Evolutionary conservation across 345 rosid species (phyloP), one percentile per base, ranked within the genome.

Genomic region (Ceriops tagal): DNA sequence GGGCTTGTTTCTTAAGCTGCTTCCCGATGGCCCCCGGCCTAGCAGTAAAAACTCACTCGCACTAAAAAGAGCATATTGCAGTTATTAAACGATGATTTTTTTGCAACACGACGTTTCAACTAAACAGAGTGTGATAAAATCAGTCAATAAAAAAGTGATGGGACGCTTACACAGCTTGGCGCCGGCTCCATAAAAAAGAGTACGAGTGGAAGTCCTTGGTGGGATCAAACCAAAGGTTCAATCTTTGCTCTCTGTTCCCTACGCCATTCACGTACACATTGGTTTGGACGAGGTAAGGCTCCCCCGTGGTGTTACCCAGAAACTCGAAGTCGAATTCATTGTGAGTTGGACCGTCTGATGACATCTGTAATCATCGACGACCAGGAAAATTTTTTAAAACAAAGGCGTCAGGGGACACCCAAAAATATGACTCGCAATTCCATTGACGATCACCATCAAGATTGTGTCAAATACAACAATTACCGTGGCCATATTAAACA

Each of bases 301-400:
- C 99, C 0, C 99, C 99, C 0, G 95, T 81, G 16, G 86, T 85
- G 82, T 96, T 96, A 0, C 99, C 99, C 58, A 96, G 79, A 81
- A 96, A 96, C 85, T 96, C 99, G 13, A 87, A 96, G 65, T 96
- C 99, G 30, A 96, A 96, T 71, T 96, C 99, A 68, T 92, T 88
- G 83, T 92, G 99, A 60, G 71, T 81, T 9, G 98, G 76, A 27
- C 99, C 99, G 0, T 96, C 97, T 0, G 99, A 96, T 72, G 99
- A 92, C 99, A 96, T 96, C 99, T 96, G 85, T 55, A 30, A 19
- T 5, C 28, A n/a, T 4, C 34, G 18, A 39, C 18, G 26, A 32
- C 28, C 49, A 11, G 8, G 11, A 28, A 43, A 58, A 0, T 0
- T 24, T 10, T 6, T 31, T 10, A n/a, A n/a, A 2, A 4, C 0